Percentiles rank a stretch among this genome's conserved stretches.
Evolutionary conservation across 345 rosid species (phyloP).

Genomic region (Eucalyptus sp.): DNA sequence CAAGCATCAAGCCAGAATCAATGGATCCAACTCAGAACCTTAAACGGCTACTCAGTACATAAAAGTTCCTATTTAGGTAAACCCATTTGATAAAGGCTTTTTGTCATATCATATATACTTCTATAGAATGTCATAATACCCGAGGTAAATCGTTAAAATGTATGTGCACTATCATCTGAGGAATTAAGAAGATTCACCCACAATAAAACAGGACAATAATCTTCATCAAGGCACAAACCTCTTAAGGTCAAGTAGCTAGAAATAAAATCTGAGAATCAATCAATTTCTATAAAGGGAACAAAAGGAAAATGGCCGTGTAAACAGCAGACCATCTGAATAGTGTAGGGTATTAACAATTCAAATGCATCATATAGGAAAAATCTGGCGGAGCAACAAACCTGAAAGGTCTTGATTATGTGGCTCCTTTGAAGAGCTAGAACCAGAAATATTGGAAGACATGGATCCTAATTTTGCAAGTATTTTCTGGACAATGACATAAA

Average conservation of each 20-base stretch:
- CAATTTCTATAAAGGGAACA: not conserved
- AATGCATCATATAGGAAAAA: not conserved
- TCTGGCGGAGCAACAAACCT: slow-evolving; percentile 30
- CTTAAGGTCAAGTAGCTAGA: not conserved
- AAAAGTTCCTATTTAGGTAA: not conserved
- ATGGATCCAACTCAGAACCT: not conserved
- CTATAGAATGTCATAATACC: not conserved
- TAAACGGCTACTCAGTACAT: not conserved
- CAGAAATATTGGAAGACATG: slow-evolving; percentile 26
- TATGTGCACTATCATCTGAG: not conserved
- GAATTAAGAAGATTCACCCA: not conserved
- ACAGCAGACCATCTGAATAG: not conserved
- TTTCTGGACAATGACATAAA: slow-evolving; percentile 15
- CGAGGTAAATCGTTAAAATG: not conserved
- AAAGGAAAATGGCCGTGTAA: not conserved
- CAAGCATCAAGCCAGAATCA: not conserved
- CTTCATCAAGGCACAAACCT: not conserved
- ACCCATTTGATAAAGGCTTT: not conserved
- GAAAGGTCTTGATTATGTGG: slow-evolving; percentile 23
- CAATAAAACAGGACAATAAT: not conserved
- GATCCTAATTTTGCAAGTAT: slow-evolving; percentile 6
- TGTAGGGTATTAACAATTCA: not conserved
- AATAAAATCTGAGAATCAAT: not conserved
- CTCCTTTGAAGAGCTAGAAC: slow-evolving; percentile 35
- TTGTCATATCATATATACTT: not conserved